A percentile compares a stretch with the other conserved stretches of the same genome.
phyloP scores from a whole-genome alignment of 2,329 filamentous ascomycete species.

The Calonectria leucothoes region DNA sequence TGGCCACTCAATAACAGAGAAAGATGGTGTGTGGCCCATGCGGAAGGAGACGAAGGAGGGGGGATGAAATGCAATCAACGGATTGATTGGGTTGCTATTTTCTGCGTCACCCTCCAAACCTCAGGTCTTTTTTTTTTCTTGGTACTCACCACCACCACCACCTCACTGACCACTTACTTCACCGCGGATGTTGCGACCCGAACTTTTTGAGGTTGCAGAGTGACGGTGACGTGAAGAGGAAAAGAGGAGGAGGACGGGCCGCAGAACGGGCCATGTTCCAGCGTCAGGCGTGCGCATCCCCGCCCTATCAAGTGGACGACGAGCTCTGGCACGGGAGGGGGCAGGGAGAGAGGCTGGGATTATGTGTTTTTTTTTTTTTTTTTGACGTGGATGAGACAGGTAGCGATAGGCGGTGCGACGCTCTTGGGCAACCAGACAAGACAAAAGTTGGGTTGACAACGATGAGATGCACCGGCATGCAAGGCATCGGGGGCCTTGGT shows the following conservation, averaged over 20 bases:
- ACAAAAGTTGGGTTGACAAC: neutral
- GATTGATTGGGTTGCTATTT: neutral
- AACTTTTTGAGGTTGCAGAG: neutral
- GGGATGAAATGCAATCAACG: neutral
- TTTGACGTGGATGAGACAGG: neutral
- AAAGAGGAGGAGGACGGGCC: neutral
- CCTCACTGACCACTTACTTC: too few species aligned
- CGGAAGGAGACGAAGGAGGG: neutral
- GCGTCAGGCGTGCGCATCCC: neutral
- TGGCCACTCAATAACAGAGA: neutral
- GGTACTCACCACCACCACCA: neutral
- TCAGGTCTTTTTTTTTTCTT: neutral
- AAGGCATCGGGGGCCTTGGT: neutral
- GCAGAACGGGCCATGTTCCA: neutral
- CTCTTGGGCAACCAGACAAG: neutral
- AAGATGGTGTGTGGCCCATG: constrained; percentile 1
- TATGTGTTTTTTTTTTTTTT: too few species aligned
- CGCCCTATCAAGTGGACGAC: neutral
- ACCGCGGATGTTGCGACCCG: neutral
- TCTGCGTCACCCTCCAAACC: neutral
- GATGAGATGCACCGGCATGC: neutral
- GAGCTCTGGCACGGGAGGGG: neutral
- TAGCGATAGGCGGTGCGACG: neutral
- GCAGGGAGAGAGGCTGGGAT: neutral
- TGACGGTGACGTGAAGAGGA: neutral